Conservation (phyloP, 371 early-diverging fungal genomes). For the Pancytospora epiphaga region DNA sequence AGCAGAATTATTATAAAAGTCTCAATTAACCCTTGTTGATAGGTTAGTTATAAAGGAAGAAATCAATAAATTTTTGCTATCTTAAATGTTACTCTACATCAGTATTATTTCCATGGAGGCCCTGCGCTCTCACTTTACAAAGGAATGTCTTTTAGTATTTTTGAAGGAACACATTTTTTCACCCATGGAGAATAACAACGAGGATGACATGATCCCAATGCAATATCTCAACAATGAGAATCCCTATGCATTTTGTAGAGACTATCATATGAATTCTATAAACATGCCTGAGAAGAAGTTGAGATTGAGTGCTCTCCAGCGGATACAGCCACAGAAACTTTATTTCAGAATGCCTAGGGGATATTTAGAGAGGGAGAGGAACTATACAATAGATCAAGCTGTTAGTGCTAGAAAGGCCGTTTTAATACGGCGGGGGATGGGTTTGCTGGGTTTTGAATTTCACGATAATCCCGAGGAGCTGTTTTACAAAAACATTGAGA, state of each 20-base stretch:
- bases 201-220: slow-evolving; percentile 25
- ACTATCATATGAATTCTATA: slow-evolving; percentile 24
- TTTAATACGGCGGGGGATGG: slow-evolving; percentile 27
- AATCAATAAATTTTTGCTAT: too few relatives aligned
- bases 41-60: too few relatives aligned
- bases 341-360: slow-evolving; percentile 17
- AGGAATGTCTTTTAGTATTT: too few relatives aligned
- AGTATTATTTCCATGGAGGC: too few relatives aligned
- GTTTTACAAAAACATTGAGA: slow-evolving; percentile 30
- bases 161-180: not conserved
- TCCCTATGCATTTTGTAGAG: slow-evolving; percentile 40
- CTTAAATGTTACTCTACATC: too few relatives aligned
- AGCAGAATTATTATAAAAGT: too few relatives aligned
- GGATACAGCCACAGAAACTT: slow-evolving; percentile 45
- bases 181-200: slow-evolving; percentile 5
- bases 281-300: slow-evolving; percentile 19
- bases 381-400: slow-evolving; percentile 4
- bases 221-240: slow-evolving; percentile 51
- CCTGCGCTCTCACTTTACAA: too few relatives aligned
- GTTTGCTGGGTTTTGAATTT: slow-evolving; percentile 9
- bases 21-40: too few relatives aligned
- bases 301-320: slow-evolving; percentile 32
- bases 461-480: slow-evolving; percentile 16
- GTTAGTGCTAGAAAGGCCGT: slow-evolving; percentile 13
- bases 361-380: slow-evolving; percentile 25